phyloP scores from a whole-genome alignment of 441 rosid genomes.

The Populus hybrid region DNA sequence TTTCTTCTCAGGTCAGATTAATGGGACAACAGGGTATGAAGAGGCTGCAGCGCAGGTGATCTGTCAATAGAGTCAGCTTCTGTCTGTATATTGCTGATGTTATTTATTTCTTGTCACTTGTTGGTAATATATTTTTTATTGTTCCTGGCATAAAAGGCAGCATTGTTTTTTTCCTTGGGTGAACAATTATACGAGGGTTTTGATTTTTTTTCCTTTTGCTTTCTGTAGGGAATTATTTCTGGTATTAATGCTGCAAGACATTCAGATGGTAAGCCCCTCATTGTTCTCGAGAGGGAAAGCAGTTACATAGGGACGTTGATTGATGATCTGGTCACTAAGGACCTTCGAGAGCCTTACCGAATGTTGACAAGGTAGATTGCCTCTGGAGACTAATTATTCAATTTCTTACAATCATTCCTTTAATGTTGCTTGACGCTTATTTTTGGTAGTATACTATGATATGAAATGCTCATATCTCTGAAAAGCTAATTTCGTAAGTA shows the following conservation, averaged over 20 bases:
- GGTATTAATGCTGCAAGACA: constrained; percentile 96
- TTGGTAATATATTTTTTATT: neutral
- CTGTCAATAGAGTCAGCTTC: constrained; percentile 16
- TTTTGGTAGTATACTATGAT: neutral
- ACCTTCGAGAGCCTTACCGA: constrained; percentile 97
- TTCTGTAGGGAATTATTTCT: constrained; percentile 76
- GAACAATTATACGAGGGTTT: neutral
- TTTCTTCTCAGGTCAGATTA: constrained; percentile 99
- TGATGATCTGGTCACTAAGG: constrained; percentile 94
- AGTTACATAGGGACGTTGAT: constrained; percentile 91
- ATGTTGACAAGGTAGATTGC: constrained; percentile 80
- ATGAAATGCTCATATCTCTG: neutral
- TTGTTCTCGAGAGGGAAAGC: constrained; percentile 98
- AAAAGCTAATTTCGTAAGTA: neutral
- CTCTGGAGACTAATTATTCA: neutral
- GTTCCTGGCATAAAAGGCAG: neutral
- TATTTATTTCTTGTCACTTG: neutral
- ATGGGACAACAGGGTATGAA: constrained; percentile 99
- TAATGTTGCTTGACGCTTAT: neutral
- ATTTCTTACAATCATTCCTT: neutral
- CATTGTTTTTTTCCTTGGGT: neutral
- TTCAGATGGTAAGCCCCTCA: constrained; percentile 68
- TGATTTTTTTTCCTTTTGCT: constrained; percentile 5
- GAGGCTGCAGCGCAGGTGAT: constrained; percentile 98
- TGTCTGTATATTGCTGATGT: neutral